Conservation (phyloP, 1,139 yeast genomes). For the Hansenula sp. region DNA sequence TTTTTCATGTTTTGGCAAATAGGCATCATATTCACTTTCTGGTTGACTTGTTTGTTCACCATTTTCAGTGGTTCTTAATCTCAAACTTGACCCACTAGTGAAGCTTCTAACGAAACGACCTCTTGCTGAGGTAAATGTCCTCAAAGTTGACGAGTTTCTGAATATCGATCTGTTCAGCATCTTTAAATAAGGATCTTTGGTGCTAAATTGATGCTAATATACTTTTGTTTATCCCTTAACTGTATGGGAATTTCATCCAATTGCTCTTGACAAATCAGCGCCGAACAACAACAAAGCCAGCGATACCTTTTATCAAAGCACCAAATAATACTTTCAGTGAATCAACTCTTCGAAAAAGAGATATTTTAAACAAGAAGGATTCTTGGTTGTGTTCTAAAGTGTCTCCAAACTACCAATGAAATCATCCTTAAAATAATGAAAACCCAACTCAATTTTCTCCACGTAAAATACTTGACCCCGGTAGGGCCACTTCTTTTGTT, state of each 20-base stretch:
- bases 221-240: background rate
- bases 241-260: background rate
- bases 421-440: constrained; percentile 2
- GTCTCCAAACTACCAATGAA: background rate
- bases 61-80: too few relatives aligned
- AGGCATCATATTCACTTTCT: constrained; percentile 4
- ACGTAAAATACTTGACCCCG: background rate
- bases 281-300: background rate
- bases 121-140: constrained; percentile 30
- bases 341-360: background rate
- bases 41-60: too few relatives aligned
- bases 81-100: background rate
- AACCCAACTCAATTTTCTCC: background rate
- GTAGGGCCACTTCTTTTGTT: background rate
- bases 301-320: background rate
- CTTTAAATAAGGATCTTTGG: background rate
- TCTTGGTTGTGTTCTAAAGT: background rate
- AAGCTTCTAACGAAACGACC: constrained; percentile 12
- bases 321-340: background rate
- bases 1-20: background rate
- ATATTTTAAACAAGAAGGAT: background rate
- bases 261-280: too few relatives aligned
- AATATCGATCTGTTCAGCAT: constrained; percentile 8
- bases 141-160: constrained; percentile 27
- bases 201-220: background rate